Evolutionary conservation across 1,284 basidiomycete genomes (phyloP).

Genomic region (Termitomyces sp.): DNA sequence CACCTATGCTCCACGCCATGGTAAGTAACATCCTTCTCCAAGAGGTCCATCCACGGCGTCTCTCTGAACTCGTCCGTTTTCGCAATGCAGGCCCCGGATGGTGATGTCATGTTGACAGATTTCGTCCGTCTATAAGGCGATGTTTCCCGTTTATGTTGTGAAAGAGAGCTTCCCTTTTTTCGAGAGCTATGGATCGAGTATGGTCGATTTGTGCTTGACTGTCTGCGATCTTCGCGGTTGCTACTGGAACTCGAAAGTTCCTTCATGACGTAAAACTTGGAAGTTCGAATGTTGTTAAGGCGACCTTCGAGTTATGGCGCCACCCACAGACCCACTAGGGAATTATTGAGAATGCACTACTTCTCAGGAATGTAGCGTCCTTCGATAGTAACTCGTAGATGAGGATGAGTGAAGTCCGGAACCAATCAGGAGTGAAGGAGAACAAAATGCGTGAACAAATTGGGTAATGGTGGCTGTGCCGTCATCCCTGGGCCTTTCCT

Average conservation of each 20-base stretch:
- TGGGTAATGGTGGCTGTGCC: no score
- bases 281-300: neutral
- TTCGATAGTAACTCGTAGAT: no score
- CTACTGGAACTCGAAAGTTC: conserved; percentile 12
- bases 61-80: conserved; percentile 8
- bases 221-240: conserved; percentile 15
- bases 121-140: neutral
- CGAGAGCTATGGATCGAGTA: neutral
- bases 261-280: conserved; percentile 11
- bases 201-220: conserved; percentile 3
- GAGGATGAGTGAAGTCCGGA: no score
- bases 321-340: no score
- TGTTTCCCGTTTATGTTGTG: neutral
- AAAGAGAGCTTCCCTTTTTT: neutral
- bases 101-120: neutral
- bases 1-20: conserved; percentile 29
- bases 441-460: no score
- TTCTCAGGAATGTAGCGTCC: no score
- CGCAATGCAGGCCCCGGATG: neutral
- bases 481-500: no score
- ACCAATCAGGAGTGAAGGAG: no score
- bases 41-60: conserved; percentile 22
- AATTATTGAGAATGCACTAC: no score
- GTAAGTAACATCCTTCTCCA: conserved; percentile 14
- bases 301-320: no score